Evolutionary conservation across 192 early-diverging fungal genomes (phyloP), one percentile per base, ranked within the genome.

Genomic region (Globomyces pollinis-pini): DNA sequence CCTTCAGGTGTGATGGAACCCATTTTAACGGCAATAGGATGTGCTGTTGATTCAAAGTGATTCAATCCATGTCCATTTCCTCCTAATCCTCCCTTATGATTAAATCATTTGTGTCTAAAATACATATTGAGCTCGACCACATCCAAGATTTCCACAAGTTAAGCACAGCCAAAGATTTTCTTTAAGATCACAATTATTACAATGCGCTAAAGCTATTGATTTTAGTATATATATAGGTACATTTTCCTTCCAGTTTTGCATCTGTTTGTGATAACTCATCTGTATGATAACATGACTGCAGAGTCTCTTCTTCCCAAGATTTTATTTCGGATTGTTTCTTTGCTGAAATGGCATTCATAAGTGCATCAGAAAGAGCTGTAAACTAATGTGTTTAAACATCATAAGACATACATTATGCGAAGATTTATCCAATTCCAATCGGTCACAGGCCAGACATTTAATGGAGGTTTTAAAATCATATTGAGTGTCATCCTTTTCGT

Each of bases 1-100:
- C 96, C 96, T 67, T 99, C 94, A 38, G 94, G 92, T 4, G 94
- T 96, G 45, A 99, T 97, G 2, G 96, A 94, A 7, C 96, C 96
- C 6, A 97, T 78, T 61, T 99, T 99, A 38, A 87, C 84, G 16
- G 88, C 77, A 1, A 97, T 86, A 7, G 78, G 75, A 67, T 99
- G 96, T 0, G 80, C 79, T 0, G 90, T 90, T 16, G 72, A 65
- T 36, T 91, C 82, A 65, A 75, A 93, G 73, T 99, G 96, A 0
- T 64, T 75, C 21, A 96, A 67, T 0, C 85, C 96, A 62, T 99
- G 96, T 53, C 91, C 86, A 68, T 97, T 99, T 13, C 96, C 96
- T 8, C 88, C 89, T 16, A 79, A 66, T 8, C 96, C 96, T 16
- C 90, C 96, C n/a, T n/a, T n/a, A n/a, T n/a, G n/a, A n/a, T n/a